Evolutionary conservation across 495 filamentous ascomycete species (phyloP), one percentile per base, ranked within the genome.

Genomic region (Hyaloscypha finlandica): DNA sequence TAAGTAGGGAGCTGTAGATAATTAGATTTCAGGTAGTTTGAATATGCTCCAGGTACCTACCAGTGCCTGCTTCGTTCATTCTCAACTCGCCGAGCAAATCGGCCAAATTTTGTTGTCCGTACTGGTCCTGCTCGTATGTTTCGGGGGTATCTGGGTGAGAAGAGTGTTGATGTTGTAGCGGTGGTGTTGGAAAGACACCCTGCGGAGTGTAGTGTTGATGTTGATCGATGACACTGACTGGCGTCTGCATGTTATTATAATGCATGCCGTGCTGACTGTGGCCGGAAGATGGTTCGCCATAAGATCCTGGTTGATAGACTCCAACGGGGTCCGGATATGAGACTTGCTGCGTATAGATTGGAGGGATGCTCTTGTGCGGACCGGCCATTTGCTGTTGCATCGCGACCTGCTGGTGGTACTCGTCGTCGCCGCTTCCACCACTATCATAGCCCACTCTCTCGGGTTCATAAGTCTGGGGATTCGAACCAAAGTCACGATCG

Each of bases 61-160:
- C 94, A 68, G 93, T 90, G 62, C 93, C 95, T 39, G 84, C 89
- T 70, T 94, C 91, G 63, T 97, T 89, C 74, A 99, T 96, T 73
- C 87, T 92, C 20, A 96, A 83, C 58, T 93, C 91, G 20, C 94
- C 94, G 61, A 95, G 81, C 39, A 92, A 88, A 69, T 96, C 92
- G 37, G 88, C 90, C 2, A 96, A 83, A 70, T 92, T 86, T 39
- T 88, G 84, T 55, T 89, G 85, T 29, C 85, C 86, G 65, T 90
- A 91, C 64, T 83, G 82, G 30, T 93, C 90, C 60, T 83, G 82
- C 48, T 88, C 81, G 69, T 83, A 83, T 20, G 77, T 75, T 31
- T 82, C 84, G 9, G 81, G 82, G 2, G 84, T 71, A n/a, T 73
- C 70, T 53, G 67, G 25, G 33, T 71, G 69, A 16, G 71, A 61